phyloP scores from a whole-genome alignment of 2,329 filamentous ascomycete genomes.

The Aspergillus sp. region DNA sequence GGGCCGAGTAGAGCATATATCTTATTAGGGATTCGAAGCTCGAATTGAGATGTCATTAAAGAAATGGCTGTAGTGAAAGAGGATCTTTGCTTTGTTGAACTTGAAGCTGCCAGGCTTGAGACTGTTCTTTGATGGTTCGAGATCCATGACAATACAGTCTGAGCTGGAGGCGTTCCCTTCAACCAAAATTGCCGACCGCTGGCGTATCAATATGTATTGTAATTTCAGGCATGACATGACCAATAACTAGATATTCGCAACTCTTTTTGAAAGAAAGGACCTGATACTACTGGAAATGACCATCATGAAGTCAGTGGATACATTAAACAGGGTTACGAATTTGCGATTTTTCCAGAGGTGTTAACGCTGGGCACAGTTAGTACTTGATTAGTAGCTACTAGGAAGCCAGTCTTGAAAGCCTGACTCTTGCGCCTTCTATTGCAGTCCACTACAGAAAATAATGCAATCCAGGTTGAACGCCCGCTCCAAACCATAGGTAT shows the following conservation, averaged over 20 bases:
- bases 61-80: background rate
- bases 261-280: background rate
- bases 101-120: background rate
- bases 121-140: conserved; percentile 5
- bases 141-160: conserved; percentile 25
- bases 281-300: background rate
- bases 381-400: background rate
- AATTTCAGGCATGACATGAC: background rate
- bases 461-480: conserved; percentile 16
- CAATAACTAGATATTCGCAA: background rate
- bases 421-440: conserved; percentile 4
- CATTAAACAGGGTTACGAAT: background rate
- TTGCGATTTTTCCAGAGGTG: background rate
- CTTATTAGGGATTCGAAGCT: background rate
- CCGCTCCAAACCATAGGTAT: conserved; percentile 23
- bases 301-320: background rate
- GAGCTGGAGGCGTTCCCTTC: background rate
- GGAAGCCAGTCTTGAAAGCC: background rate
- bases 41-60: background rate
- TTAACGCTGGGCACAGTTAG: background rate
- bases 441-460: background rate
- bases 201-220: conserved; percentile 3
- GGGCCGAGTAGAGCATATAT: background rate
- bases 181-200: background rate
- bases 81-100: background rate